Evolutionary conservation across 2,329 filamentous ascomycete genomes (phyloP), one percentile per base, ranked within the genome.

Genomic region (Phoma sp.): DNA sequence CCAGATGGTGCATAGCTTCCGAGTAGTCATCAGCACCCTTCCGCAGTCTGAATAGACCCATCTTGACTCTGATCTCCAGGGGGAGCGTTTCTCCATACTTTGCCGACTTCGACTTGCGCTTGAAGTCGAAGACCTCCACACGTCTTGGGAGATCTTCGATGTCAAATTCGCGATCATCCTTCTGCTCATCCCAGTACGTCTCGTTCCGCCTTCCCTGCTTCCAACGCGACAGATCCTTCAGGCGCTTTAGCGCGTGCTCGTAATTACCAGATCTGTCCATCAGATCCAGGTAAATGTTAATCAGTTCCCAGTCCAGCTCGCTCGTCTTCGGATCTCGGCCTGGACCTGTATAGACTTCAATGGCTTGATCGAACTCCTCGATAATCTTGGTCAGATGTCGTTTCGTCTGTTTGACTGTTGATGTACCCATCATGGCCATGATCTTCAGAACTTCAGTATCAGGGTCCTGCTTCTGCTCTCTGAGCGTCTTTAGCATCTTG

Each of bases 111-210:
- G 85, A 85, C 3, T 77, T 81, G 4, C 81, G 78, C 7, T 80
- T 74, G 69, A 89, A 96, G 1, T 83, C 83, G 2, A 83, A 74
- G 5, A 90, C 82, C 52, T 82, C 75, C 2, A 79, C 73, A 52
- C 93, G 86, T 56, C 95, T 80, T 11, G 84, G 87, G 17, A 83
- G 80, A 67, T 92, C 85, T 37, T 87, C 83, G 5, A 84, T 76
- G 71, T 99, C 95, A 86, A 92, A 99, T 76, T 99, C 95, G 51
- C 92, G 84, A 72, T 96, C 92, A 69, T 97, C 91, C 5, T 84
- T 80, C 25, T 83, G 79, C 60, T 81, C 71, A 53, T 96, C 89
- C 95, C 95, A 99, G 66, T 87, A 91, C 0, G 68, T 74, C 71
- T 99, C 93, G 4, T 83, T 78, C 29, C 82, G 78, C 42, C 95